Base-by-base conservation (phyloP, 306 rosid genomes). In the Cucumis sativus region DNA sequence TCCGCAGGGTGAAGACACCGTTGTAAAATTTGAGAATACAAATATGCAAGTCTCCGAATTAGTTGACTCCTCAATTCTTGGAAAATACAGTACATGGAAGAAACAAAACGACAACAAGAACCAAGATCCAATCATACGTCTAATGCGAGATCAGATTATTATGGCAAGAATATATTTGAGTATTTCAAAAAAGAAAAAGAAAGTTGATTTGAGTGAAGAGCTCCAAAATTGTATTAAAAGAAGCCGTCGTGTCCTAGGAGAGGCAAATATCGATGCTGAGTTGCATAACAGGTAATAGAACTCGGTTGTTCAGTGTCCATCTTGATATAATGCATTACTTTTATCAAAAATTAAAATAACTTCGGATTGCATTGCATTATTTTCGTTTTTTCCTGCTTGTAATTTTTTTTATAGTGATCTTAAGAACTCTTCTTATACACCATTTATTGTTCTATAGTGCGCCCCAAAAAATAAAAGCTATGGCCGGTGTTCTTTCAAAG, bases 41-140 rank as follows among this genome's bases (percentile, higher is more conserved):
- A 94, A 91, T 82, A 90, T 90, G 79, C 93, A 90, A 71, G 97
- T 84, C 70, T 94, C 95, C 35, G 86, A 81, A 83, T 88, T 93
- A 68, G 93, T 91, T 77, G 93, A 88, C 84, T 87, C 91, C 60
- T 84, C 96, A 21, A 85, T 92, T 64, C 83, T 91, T 8, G 99
- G 97, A 37, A 95, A 92, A 83, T 96, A 96, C 88, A 96, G 84
- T 89, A 81, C 88, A 60, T 91, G 99, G 98, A 96, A 96, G 91
- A 95, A 83, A 86, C 97, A 96, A 86, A 82, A 79, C 60, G 96
- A 91, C 80, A 88, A 86, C 76, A 95, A 89, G 74, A 91, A 88
- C 81, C 81, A 80, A 40, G 97, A 92, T 84, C 87, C 89, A 66
- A 91, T 86, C 1, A 92, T 91, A 75, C 91, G 96, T 74, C 81